Conservation (phyloP, 352 stramenopile genomes). For the Phytophthora vignae region DNA sequence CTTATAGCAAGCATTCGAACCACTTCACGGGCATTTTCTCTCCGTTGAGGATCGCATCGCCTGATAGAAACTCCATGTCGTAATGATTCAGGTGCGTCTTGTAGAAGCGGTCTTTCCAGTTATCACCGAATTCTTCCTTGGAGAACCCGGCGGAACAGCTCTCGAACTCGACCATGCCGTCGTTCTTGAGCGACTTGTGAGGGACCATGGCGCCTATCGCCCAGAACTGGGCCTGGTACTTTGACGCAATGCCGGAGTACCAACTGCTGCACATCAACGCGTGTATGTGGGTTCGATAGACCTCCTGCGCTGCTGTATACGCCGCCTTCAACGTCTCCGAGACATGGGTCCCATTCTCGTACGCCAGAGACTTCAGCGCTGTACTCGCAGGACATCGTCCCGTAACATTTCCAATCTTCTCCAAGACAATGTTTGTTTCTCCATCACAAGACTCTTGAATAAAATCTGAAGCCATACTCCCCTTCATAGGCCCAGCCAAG, state of each 20-base stretch:
- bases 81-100: conserved; percentile 57
- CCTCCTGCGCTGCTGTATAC: conserved; percentile 36
- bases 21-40: conserved; percentile 57
- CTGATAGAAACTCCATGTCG: conserved; percentile 51
- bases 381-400: conserved; percentile 34
- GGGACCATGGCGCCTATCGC: conserved; percentile 28
- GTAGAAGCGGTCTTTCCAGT: conserved; percentile 48
- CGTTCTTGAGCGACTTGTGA: conserved; percentile 44
- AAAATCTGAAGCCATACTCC: conserved; percentile 37
- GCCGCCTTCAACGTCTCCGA: conserved; percentile 13
- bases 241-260: conserved; percentile 40
- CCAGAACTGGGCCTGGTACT: conserved; percentile 30
- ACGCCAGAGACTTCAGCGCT: conserved; percentile 39
- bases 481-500: conserved; percentile 30
- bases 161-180: conserved; percentile 52
- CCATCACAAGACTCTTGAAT: conserved; percentile 23
- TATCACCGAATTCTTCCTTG: conserved; percentile 34
- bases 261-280: conserved; percentile 43
- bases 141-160: conserved; percentile 49
- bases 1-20: conserved; percentile 53
- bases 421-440: conserved; percentile 17
- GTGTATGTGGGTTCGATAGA: conserved; percentile 33
- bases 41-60: conserved; percentile 45
- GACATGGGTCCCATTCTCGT: conserved; percentile 34
- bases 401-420: conserved; percentile 27